Conservation (phyloP, 768 basidiomycete species). For the Suillus subalutaceus region DNA sequence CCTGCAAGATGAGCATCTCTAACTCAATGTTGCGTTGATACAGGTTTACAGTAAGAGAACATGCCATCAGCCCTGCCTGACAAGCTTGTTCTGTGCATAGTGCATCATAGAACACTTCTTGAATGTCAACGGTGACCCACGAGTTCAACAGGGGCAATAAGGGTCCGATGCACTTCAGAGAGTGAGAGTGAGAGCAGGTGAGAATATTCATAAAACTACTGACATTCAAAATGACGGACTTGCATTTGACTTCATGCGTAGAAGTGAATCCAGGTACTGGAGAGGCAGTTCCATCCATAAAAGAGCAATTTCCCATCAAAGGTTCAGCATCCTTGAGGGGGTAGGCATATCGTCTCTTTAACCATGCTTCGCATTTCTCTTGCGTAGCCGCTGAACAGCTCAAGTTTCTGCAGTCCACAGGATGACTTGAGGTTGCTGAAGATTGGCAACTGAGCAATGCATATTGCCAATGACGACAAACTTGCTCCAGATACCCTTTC, state of each 20-base stretch:
- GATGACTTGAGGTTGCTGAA: too few species aligned
- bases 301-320: too few species aligned
- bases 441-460: too few species aligned
- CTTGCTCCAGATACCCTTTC: too few species aligned
- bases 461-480: too few species aligned
- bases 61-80: neutral
- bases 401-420: too few species aligned
- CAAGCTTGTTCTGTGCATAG: neutral
- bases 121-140: neutral
- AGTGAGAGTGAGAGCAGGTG: too few species aligned
- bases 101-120: neutral
- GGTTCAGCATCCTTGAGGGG: too few species aligned
- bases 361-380: neutral
- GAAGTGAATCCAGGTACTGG: too few species aligned
- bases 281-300: too few species aligned
- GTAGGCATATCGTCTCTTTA: neutral
- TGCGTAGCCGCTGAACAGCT: neutral
- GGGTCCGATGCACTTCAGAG: neutral
- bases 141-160: neutral
- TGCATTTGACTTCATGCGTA: too few species aligned
- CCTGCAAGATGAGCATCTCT: neutral
- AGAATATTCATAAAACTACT: neutral
- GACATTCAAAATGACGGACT: neutral
- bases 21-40: neutral
- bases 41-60: fast-evolving